Base-by-base conservation (phyloP, 495 filamentous ascomycete genomes). In the Podospora pseudocomata region DNA sequence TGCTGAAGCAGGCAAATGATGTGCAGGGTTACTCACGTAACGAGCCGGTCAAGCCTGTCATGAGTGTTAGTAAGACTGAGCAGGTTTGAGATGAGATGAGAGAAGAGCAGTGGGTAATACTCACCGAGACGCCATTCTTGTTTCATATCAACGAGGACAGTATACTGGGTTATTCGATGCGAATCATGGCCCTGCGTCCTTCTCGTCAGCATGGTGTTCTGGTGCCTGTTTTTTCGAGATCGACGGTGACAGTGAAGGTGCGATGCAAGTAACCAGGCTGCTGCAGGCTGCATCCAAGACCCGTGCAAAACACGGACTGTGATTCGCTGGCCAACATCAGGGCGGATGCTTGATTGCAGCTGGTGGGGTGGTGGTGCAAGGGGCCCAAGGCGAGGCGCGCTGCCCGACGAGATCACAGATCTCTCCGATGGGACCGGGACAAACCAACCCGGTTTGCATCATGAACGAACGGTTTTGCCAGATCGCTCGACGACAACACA, bases 31-130 rank as follows among this genome's bases (percentile, higher is more conserved):
- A 89, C 92, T 89, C 86, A 96, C 92, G 92, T 96, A 85, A 96
- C 92, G 73, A 96, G 86, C 76, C 93, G 91, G 81, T 96, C 92
- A 75, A 96, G 88, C 85, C 92, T 94, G 63, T 53, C 32, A 54
- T 34, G 65, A 68, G 67, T 68, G 67, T 80, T 69, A 78, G 73
- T 60, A 39, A 39, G 58, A 32, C 65, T 66, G 23, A 28, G 23
- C 16, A 19, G 23, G 19, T 64, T 32, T 19, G 54, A 28, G 2
- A 39, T 6, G 34, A 11, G 34, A 39, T 23, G 1, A 32, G 4
- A 49, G 57, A 28, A 63, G 60, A 55, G 7, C 64, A 56, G 62
- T 19, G 58, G 18, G 6, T 32, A 32, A 32, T 27, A 74, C 82
- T 79, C 60, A 86, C 84, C 84, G 84, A 72, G 84, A 86, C 72